Percentiles rank a stretch among this genome's conserved stretches.
Conservation (phyloP, 495 filamentous ascomycete species). For the Penicillium alfredii region DNA sequence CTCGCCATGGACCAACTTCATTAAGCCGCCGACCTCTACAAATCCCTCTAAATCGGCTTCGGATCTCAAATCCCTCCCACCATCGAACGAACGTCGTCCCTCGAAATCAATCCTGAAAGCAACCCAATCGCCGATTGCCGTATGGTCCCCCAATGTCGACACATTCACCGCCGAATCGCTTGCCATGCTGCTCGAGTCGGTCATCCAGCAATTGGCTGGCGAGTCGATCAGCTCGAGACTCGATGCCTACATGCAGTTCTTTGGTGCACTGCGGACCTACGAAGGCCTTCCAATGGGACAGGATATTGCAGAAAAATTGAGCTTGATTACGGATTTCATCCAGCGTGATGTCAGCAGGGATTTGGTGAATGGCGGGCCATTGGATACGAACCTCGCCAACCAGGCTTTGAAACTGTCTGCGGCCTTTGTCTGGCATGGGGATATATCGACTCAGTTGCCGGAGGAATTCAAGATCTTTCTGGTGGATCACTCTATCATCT, state of each 20-base stretch:
- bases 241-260: constrained; percentile 82
- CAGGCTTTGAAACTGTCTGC: constrained; percentile 70
- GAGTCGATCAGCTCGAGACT: constrained; percentile 60
- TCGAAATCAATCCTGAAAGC: constrained; percentile 84
- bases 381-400: constrained; percentile 60
- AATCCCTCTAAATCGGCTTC: constrained; percentile 40
- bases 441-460: constrained; percentile 56
- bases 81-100: constrained; percentile 60
- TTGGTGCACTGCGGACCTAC: constrained; percentile 68
- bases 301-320: constrained; percentile 68
- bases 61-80: constrained; percentile 44
- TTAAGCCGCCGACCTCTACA: constrained; percentile 48
- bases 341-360: constrained; percentile 61
- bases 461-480: constrained; percentile 75
- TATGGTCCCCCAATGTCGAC: constrained; percentile 32
- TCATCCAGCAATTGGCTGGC: constrained; percentile 69
- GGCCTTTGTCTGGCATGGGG: constrained; percentile 62
- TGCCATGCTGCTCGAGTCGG: constrained; percentile 74
- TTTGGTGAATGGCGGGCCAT: constrained; percentile 24
- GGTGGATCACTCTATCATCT: constrained; percentile 68
- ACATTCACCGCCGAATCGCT: constrained; percentile 40
- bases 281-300: constrained; percentile 66
- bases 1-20: constrained; percentile 67
- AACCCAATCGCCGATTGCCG: constrained; percentile 39
- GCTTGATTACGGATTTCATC: constrained; percentile 67